A percentile compares a stretch with the other conserved stretches of the same genome.
phyloP scores from a whole-genome alignment of 2,329 filamentous ascomycete genomes.

The Trichoderma koningii region DNA sequence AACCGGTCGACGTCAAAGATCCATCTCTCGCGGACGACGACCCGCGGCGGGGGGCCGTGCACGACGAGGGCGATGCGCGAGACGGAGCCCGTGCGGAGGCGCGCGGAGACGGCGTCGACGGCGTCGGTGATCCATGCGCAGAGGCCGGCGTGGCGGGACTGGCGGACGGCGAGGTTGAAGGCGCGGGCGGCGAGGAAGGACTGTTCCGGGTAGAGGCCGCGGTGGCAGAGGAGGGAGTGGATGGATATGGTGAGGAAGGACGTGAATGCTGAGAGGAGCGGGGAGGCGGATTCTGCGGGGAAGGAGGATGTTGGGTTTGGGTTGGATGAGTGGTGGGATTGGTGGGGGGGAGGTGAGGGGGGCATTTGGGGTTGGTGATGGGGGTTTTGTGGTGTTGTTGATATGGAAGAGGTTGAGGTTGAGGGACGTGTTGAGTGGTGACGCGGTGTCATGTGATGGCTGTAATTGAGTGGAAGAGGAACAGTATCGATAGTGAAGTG shows the following conservation, averaged over 20 bases:
- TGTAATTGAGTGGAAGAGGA: not conserved
- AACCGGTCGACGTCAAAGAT: constrained; percentile 60
- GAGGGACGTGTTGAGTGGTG: constrained; percentile 5
- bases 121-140: constrained; percentile 85
- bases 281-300: constrained; percentile 40
- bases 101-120: constrained; percentile 67
- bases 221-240: constrained; percentile 84
- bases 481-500: too few relatives aligned
- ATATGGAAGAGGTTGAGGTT: not conserved
- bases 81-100: constrained; percentile 63
- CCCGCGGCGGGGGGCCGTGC: constrained; percentile 41
- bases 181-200: constrained; percentile 80
- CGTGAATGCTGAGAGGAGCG: constrained; percentile 68
- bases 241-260: constrained; percentile 80
- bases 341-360: not conserved
- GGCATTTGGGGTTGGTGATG: not conserved
- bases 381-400: not conserved
- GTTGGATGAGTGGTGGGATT: not conserved
- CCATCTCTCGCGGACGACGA: constrained; percentile 60
- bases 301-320: constrained; percentile 34
- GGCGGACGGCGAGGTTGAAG: constrained; percentile 81
- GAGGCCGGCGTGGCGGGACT: constrained; percentile 82
- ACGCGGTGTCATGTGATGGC: not conserved
- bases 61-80: constrained; percentile 53
- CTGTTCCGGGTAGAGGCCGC: constrained; percentile 72